phyloP scores from a whole-genome alignment of 116 monocot genomes.

The Phalaenopsis hybrid region DNA sequence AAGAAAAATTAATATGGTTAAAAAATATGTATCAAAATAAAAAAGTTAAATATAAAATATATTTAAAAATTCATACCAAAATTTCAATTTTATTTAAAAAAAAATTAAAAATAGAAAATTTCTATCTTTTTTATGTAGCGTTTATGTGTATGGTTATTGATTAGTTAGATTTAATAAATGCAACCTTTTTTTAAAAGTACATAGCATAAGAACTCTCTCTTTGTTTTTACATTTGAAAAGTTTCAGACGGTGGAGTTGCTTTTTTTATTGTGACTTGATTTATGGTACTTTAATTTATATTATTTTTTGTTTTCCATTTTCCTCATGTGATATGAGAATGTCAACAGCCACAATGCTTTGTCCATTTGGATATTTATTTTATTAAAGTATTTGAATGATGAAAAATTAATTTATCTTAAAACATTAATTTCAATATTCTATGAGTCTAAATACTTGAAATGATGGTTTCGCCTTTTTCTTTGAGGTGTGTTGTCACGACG shows the following conservation, averaged over 20 bases:
- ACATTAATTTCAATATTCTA: neutral
- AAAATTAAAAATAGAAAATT: neutral
- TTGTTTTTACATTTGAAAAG: neutral
- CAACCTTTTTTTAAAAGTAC: neutral
- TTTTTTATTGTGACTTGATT: neutral
- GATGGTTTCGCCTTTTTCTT: neutral
- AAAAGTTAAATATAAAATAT: neutral
- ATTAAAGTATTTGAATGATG: neutral
- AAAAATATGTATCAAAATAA: neutral
- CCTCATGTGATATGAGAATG: too few relatives aligned
- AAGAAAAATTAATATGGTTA: neutral
- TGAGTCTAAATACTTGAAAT: neutral
- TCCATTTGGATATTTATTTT: neutral
- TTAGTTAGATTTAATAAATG: neutral
- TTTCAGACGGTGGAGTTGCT: neutral
- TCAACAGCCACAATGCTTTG: too few relatives aligned
- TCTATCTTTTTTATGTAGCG: too few relatives aligned
- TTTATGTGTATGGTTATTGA: neutral
- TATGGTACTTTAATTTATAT: neutral
- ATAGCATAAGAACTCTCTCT: neutral
- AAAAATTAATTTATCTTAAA: neutral
- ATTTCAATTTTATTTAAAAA: neutral
- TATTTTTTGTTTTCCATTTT: neutral
- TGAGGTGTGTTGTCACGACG: neutral
- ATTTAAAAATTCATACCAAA: neutral